Percentiles rank a stretch among this genome's conserved stretches.
Evolutionary conservation across 1,284 basidiomycete species (phyloP).

Genomic region (Polyporus tsugae): DNA sequence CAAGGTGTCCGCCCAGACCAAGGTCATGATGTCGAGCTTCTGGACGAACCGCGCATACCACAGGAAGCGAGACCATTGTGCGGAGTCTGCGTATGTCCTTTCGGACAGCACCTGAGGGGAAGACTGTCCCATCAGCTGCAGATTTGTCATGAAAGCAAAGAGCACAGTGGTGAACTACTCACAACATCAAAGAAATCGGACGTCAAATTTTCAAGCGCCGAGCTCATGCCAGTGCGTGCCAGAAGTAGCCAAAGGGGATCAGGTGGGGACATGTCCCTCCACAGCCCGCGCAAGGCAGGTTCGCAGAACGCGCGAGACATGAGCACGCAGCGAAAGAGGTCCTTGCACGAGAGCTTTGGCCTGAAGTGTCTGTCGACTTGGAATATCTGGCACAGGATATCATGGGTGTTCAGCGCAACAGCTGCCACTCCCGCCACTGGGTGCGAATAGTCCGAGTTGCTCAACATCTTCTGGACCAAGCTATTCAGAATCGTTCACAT

Average conservation of each 20-base stretch:
- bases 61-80: background rate
- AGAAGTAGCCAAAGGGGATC: background rate
- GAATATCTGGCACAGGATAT: background rate
- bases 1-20: no score
- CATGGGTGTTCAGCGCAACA: background rate
- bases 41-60: constrained; percentile 7
- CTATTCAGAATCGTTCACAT: no score
- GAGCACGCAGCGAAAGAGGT: constrained; percentile 1
- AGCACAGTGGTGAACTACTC: background rate
- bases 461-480: no score
- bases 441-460: no score
- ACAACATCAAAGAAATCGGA: background rate
- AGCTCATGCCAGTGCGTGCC: background rate
- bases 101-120: background rate
- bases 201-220: background rate
- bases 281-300: background rate
- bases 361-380: background rate
- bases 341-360: background rate
- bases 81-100: background rate
- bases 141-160: background rate
- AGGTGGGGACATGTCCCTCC: background rate
- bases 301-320: background rate
- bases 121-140: background rate
- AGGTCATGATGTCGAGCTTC: background rate
- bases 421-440: background rate